Percentiles rank a stretch among this genome's conserved stretches.
phyloP scores from a whole-genome alignment of 2,329 filamentous ascomycete species.

The Microsporum audouinii region DNA sequence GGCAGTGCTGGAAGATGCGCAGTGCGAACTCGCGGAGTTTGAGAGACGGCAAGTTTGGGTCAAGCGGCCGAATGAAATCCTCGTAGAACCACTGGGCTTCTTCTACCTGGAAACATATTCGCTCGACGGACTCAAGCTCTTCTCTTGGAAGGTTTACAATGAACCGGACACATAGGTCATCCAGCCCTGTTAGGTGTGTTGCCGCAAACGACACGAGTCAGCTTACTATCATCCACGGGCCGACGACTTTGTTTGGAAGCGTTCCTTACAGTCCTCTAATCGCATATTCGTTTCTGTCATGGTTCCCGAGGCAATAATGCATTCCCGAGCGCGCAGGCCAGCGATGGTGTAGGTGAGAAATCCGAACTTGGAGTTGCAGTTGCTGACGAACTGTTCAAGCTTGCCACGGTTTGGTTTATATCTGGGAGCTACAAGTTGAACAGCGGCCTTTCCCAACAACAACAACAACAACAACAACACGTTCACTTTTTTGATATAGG shows the following conservation, averaged over 20 bases:
- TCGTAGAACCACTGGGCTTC: constrained; percentile 99
- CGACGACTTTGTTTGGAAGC: not conserved
- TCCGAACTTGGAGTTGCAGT: not conserved
- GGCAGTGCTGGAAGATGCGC: constrained; percentile 87
- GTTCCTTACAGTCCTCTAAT: constrained; percentile 66
- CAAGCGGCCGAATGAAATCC: constrained; percentile 88
- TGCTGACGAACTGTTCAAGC: not conserved
- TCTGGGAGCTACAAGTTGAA: not conserved
- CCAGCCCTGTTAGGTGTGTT: constrained; percentile 55
- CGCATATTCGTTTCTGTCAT: constrained; percentile 73
- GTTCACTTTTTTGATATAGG: not conserved
- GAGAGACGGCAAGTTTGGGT: constrained; percentile 75
- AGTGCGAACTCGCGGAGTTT: constrained; percentile 75
- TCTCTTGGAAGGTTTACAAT: constrained; percentile 92
- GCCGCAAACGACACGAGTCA: constrained; percentile 7
- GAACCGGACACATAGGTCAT: constrained; percentile 95
- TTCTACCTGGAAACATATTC: constrained; percentile 97
- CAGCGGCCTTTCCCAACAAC: not conserved
- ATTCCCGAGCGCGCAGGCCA: constrained; percentile 40
- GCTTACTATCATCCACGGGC: not conserved
- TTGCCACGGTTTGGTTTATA: not conserved
- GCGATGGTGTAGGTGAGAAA: not conserved
- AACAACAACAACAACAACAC: not conserved
- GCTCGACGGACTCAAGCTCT: constrained; percentile 77
- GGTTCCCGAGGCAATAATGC: constrained; percentile 46